Percentiles rank a stretch among this genome's conserved stretches.
Conservation (phyloP, 257 asterid species). For the Cordia subcordata region DNA sequence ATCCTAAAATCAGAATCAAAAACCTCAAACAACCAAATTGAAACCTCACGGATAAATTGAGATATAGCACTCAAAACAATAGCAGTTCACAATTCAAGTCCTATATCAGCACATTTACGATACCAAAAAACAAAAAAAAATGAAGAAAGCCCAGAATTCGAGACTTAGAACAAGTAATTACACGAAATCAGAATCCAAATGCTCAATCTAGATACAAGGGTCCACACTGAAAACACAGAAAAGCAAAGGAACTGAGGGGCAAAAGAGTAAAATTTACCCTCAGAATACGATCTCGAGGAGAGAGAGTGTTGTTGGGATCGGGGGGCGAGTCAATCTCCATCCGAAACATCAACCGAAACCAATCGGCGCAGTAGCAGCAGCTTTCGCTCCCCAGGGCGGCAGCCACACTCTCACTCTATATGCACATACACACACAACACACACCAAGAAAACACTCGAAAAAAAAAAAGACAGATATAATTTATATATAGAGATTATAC, state of each 20-base stretch:
- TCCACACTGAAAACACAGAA: background rate
- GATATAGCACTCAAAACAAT: too few relatives aligned
- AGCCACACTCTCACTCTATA: conserved; percentile 2
- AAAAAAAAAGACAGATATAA: too few relatives aligned
- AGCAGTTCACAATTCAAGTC: too few relatives aligned
- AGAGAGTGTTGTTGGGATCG: conserved; percentile 17
- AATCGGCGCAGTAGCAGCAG: conserved; percentile 47
- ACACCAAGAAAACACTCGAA: too few relatives aligned
- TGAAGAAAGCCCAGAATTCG: background rate
- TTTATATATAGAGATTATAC: too few relatives aligned
- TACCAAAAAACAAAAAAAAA: background rate
- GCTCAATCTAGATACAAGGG: too few relatives aligned
- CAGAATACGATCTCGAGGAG: conserved; percentile 43
- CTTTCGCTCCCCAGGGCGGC: conserved; percentile 55
- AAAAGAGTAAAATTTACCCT: conserved; percentile 30
- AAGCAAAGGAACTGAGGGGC: background rate
- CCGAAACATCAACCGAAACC: conserved; percentile 43
- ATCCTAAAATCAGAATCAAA: background rate
- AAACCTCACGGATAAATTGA: too few relatives aligned
- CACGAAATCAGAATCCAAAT: too few relatives aligned
- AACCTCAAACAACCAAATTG: background rate
- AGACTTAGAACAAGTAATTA: too few relatives aligned
- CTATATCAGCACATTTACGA: background rate
- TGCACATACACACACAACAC: background rate
- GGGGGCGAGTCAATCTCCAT: conserved; percentile 70